Evolutionary conservation across 208 protist genomes (phyloP), one percentile per base, ranked within the genome.

Genomic region (Trypanosoma theileri): DNA sequence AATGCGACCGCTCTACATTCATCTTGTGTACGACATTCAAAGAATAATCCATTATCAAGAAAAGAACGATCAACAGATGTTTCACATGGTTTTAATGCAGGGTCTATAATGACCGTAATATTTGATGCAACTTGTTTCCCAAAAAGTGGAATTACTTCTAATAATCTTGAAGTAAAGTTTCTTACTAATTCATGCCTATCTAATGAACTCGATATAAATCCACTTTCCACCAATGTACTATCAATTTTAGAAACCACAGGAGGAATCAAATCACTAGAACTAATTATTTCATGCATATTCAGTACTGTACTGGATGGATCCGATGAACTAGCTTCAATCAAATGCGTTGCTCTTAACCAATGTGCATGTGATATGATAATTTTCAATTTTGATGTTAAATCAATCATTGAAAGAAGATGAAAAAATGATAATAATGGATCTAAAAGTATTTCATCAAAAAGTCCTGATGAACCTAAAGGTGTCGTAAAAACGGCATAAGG

Each of bases 301-400:
- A 63, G 52, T 48, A 90, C 46, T 26, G 60, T 58, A 21, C 71
- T 56, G n/a, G 74, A 75, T 8, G 74, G 72, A 26, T 66, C 22
- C 1, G 73, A 67, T 19, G 63, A 71, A n/a, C 78, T 77, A 58
- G 80, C 31, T 66, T 82, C 71, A 2, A 16, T 69, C 4, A 73
- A 75, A 61, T 77, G 79, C 21, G 77, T 76, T n/a, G 82, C 78
- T 42, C 85, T 81, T 26, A 94, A 68, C 89, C 85, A 92, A 42
- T 83, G 46, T 14, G 79, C 85, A 68, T 91, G 86, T n/a, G 89
- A 92, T 17, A 94, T 70, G 17, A 88, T 67, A 44, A 94, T 75
- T 57, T 85, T 74, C n/a, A 92, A 51, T 58, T 70, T 72, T 1
- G 70, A 74, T 16, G 70, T 51, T 17, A 79, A 63, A 12, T 94